Evolutionary conservation across 441 rosid genomes (phyloP).

Genomic region (Flueggea neowawraea): DNA sequence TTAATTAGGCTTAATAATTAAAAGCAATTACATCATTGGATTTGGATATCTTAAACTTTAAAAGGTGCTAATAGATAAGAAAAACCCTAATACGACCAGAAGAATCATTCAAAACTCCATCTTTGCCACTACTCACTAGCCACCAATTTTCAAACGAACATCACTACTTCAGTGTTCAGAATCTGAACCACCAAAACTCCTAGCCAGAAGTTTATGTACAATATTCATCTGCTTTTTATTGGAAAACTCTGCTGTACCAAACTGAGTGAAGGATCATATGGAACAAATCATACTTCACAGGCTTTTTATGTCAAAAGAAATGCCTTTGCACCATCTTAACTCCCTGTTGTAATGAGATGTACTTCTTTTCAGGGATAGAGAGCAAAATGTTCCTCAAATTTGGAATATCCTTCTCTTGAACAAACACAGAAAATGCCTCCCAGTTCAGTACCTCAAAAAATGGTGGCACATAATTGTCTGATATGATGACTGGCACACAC

Average conservation of each 20-base stretch:
- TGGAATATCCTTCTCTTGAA: slow-evolving; percentile 62
- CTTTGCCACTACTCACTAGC: too few relatives aligned
- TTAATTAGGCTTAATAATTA: too few relatives aligned
- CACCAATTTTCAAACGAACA: too few relatives aligned
- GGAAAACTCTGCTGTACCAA: slow-evolving; percentile 62
- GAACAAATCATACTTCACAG: slow-evolving; percentile 57
- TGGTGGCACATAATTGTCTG: slow-evolving; percentile 91
- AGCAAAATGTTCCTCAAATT: slow-evolving; percentile 66
- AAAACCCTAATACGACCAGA: too few relatives aligned
- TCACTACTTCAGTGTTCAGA: too few relatives aligned
- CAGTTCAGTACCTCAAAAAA: slow-evolving; percentile 78
- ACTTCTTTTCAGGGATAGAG: slow-evolving; percentile 62
- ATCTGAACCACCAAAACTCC: too few relatives aligned
- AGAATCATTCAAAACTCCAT: too few relatives aligned
- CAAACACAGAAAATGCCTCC: slow-evolving; percentile 78
- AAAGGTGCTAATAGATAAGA: too few relatives aligned
- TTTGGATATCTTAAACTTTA: too few relatives aligned
- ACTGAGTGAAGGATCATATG: slow-evolving; percentile 71
- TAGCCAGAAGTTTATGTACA: neutral
- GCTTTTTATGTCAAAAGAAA: slow-evolving; percentile 70
- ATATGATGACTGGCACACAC: slow-evolving; percentile 83
- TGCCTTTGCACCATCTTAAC: slow-evolving; percentile 58
- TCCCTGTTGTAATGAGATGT: slow-evolving; percentile 45
- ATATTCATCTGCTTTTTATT: slow-evolving; percentile 25
- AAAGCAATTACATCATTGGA: too few relatives aligned